Evolutionary conservation across 768 basidiomycete species (phyloP), one percentile per base, ranked within the genome.

Genomic region (Dacryopinax primogenitus): DNA sequence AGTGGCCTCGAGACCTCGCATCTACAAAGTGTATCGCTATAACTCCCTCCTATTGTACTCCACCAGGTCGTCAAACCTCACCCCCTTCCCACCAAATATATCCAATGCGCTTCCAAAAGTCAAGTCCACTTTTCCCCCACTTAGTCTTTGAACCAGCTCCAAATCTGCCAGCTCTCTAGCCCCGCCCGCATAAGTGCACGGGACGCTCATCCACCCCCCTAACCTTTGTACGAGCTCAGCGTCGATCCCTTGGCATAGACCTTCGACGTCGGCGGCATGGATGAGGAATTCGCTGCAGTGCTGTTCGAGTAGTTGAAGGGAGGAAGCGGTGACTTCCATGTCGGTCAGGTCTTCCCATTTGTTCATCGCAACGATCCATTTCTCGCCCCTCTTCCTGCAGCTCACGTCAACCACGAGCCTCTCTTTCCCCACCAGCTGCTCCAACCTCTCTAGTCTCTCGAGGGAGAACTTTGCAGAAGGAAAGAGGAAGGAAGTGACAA

Each of bases 221-320:
- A 98, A 83, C 65, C 94, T 85, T 67, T 75, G 68, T 1, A 98
- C 95, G 2, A 99, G 81, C 18, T 86, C 84, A 71, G 91, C 84
- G 73, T 99, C 96, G 66, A 98, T 93, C 0, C 96, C 96, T 77
- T 93, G 85, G 73, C 96, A 98, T 26, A 98, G 77, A 0, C 96
- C 96, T 74, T 99, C 96, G 9, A 99, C 94, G 69, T 98, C 96
- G n/a, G 96, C 96, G 0, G 96, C 95, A 74, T 99, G 96, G 30
- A 99, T 81, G 45, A 99, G 77, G 69, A 99, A 90, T 73, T 98
- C 96, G 69, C 93, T 93, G 68, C 7, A 64, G 44, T 15, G 16
- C 33, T n/a, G 62, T 63, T n/a, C 26, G 11, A 28, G 45, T 13
- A 58, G 66, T 75, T 18, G 33, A 1, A 21, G 11, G 71, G 33